phyloP scores from a whole-genome alignment of 2,329 filamentous ascomycete genomes.

The Helminthosporium solani region DNA sequence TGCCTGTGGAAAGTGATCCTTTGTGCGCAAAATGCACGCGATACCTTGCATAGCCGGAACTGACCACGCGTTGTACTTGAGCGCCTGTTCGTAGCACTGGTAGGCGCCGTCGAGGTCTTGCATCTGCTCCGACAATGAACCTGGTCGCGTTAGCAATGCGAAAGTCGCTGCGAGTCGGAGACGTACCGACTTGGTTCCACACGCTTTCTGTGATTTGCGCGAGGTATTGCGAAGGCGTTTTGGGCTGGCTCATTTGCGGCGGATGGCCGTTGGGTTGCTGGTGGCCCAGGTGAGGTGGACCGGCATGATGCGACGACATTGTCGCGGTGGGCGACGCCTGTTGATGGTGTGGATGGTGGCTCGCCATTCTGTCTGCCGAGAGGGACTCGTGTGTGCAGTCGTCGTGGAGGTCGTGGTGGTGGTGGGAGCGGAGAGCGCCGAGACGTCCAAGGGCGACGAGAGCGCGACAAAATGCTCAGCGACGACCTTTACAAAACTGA shows the following conservation, averaged over 20 bases:
- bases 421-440: not conserved
- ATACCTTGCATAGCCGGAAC: constrained; percentile 92
- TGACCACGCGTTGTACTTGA: constrained; percentile 84
- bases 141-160: constrained; percentile 49
- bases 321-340: constrained; percentile 78
- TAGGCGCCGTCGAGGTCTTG: constrained; percentile 87
- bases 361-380: constrained; percentile 55
- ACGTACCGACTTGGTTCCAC: constrained; percentile 89
- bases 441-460: not conserved
- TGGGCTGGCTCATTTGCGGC: constrained; percentile 59
- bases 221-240: constrained; percentile 71
- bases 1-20: constrained; percentile 90
- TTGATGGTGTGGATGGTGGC: constrained; percentile 65
- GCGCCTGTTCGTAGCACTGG: constrained; percentile 84
- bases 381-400: not conserved
- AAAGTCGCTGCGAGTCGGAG: constrained; percentile 13
- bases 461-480: not conserved
- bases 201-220: constrained; percentile 78
- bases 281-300: constrained; percentile 64
- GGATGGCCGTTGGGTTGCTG: constrained; percentile 57
- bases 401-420: no score
- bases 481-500: not conserved
- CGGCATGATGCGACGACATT: constrained; percentile 67
- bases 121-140: constrained; percentile 82
- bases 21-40: constrained; percentile 83